Evolutionary conservation across 2,329 filamentous ascomycete genomes (phyloP), one percentile per base, ranked within the genome.

Genomic region (Zopfia rhizophila): DNA sequence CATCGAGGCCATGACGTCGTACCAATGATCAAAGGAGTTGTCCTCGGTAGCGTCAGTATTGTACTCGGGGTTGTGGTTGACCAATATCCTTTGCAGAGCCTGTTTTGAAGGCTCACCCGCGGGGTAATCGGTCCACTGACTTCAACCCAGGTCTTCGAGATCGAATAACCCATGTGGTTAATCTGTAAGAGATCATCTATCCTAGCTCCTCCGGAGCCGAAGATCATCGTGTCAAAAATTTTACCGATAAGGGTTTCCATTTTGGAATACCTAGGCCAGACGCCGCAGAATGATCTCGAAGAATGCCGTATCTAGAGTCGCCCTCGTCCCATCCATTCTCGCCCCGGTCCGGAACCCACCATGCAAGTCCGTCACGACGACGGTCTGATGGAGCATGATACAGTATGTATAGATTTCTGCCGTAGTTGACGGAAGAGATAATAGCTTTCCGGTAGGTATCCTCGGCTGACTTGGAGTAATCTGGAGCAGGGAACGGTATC

Each of bases 261-360:
- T 3, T 17, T 12, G 17, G 29, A 8, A n/a, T 17, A 11, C 12
- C 29, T n/a, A 22, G 16, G 7, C 21, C 28, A 12, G 38, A 32
- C 4, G 38, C 28, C 12, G 18, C 13, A 14, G n/a, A n/a, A n/a
- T n/a, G 33, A 42, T 46, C 29, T 22, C 22, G 35, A 27, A 39
- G 22, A n/a, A 39, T 12, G 7, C 19, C 33, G 10, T 33, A 27
- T 35, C 43, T 30, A 4, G 24, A n/a, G 14, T 46, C 43, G 2
- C 22, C 5, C 7, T 18, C 21, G 3, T 38, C 31, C 8, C 36
- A 46, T 5, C 35, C 28, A 8, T 19, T 5, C 18, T 39, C 43
- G 3, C 24, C 29, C 43, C 43, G 39, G 23, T 46, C 36, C 19
- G 35, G 36, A 12, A 46, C 43, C 43, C 43, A 46, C 17, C 33